Evolutionary conservation across 495 filamentous ascomycete genomes (phyloP).

Genomic region (Lophiostoma macrostomum): DNA sequence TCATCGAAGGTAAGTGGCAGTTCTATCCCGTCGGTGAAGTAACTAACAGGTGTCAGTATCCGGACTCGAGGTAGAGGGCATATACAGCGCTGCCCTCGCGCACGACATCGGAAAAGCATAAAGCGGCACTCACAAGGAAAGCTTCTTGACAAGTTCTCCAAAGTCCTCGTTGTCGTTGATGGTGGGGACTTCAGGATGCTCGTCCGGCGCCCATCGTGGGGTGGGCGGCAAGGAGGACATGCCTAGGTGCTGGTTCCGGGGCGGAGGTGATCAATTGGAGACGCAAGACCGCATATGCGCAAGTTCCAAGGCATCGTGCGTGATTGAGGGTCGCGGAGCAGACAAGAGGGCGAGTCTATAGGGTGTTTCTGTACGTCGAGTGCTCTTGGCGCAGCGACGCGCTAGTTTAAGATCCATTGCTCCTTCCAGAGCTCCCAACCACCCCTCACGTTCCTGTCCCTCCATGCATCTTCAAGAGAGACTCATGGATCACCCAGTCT

Average conservation of each 20-base stretch:
- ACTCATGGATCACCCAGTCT: no score
- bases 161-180: conserved; percentile 65
- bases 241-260: neutral
- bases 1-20: conserved; percentile 76
- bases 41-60: conserved; percentile 55
- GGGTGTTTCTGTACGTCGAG: no score
- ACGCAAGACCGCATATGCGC: no score
- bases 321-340: no score
- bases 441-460: no score
- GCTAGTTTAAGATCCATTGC: no score
- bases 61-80: no score
- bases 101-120: neutral
- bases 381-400: no score
- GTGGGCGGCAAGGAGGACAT: conserved; percentile 28
- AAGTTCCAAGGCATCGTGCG: neutral
- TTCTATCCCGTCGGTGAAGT: conserved; percentile 61
- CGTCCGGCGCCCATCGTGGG: conserved; percentile 31
- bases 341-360: no score
- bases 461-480: no score
- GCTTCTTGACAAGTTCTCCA: conserved; percentile 62
- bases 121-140: conserved; percentile 54
- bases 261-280: neutral
- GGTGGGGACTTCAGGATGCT: conserved; percentile 51
- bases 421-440: no score
- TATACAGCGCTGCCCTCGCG: no score